Evolutionary conservation across 495 filamentous ascomycete species (phyloP).

Genomic region (Penicillium longicatenatum): DNA sequence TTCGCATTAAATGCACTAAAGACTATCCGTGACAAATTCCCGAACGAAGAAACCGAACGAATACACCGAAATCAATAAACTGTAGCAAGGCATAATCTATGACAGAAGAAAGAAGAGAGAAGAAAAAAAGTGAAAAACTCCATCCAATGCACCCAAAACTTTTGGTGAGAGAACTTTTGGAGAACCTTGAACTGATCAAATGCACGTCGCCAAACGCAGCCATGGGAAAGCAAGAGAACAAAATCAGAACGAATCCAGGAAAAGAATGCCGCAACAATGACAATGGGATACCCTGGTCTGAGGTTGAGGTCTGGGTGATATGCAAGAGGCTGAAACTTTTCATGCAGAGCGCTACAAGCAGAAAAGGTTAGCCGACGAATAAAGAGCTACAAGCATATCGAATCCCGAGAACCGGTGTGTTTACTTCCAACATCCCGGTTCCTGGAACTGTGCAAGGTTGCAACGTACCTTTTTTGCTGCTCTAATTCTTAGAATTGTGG

Average conservation of each 20-base stretch:
- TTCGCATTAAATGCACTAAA: too few species aligned
- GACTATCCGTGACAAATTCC: too few species aligned
- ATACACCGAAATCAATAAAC: neutral
- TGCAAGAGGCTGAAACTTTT: conserved; percentile 6
- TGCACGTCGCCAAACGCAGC: conserved; percentile 7
- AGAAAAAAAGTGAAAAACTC: neutral
- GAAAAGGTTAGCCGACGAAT: conserved; percentile 1
- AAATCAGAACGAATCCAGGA: neutral
- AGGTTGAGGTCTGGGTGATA: neutral
- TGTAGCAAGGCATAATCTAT: neutral
- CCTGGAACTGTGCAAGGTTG: neutral
- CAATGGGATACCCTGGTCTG: conserved; percentile 3
- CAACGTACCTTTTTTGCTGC: neutral
- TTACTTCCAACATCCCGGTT: neutral
- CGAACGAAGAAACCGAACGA: neutral
- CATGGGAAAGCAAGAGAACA: neutral
- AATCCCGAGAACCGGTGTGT: neutral
- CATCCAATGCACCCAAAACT: neutral
- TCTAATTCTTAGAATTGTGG: conserved; percentile 45
- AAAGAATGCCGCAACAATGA: neutral
- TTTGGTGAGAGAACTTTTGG: conserved; percentile 1
- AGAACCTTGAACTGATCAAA: conserved; percentile 1
- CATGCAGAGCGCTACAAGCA: neutral
- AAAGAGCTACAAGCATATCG: neutral
- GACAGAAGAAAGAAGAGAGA: neutral